Evolutionary conservation across 2,329 filamentous ascomycete genomes (phyloP).

Genomic region (Lojkania enalia): DNA sequence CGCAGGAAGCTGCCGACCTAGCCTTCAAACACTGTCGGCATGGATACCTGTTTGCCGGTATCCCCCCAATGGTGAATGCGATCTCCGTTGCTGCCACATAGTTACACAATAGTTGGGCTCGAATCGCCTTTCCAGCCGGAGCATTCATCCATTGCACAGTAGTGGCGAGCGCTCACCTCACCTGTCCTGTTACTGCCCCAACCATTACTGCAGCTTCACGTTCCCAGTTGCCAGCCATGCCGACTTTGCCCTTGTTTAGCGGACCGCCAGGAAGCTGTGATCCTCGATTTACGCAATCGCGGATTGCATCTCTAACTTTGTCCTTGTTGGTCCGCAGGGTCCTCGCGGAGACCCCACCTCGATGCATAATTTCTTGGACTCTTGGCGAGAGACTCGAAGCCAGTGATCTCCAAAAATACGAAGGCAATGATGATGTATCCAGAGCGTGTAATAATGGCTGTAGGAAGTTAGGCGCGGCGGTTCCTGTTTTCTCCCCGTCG

Average conservation of each 20-base stretch:
- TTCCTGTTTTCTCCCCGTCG: constrained; percentile 40
- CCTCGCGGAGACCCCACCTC: constrained; percentile 81
- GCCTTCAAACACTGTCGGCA: too few species aligned
- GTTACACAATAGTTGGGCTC: too few species aligned
- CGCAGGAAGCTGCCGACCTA: too few species aligned
- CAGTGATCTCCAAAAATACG: constrained; percentile 91
- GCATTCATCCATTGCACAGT: too few species aligned
- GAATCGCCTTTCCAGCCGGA: too few species aligned
- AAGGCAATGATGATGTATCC: constrained; percentile 83
- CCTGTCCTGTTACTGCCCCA: constrained; percentile 69
- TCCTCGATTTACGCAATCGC: constrained; percentile 80
- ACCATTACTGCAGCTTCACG: constrained; percentile 95
- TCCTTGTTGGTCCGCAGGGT: constrained; percentile 77
- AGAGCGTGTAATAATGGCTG: constrained; percentile 74
- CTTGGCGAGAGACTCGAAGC: constrained; percentile 74
- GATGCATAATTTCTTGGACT: constrained; percentile 80
- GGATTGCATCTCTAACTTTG: constrained; percentile 73
- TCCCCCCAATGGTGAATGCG: too few species aligned
- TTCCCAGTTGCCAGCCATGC: constrained; percentile 69
- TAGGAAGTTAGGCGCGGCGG: constrained; percentile 59
- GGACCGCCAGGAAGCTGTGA: constrained; percentile 66
- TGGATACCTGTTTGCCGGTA: too few species aligned
- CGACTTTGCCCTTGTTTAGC: constrained; percentile 50
- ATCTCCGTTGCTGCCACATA: too few species aligned
- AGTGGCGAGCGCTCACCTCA: constrained; percentile 34